These are phyloP conservation scores for Scedosporium boydii DNA, from an alignment of 2,329 filamentous ascomycete genomes.

Conservation along the genomic window DNA sequence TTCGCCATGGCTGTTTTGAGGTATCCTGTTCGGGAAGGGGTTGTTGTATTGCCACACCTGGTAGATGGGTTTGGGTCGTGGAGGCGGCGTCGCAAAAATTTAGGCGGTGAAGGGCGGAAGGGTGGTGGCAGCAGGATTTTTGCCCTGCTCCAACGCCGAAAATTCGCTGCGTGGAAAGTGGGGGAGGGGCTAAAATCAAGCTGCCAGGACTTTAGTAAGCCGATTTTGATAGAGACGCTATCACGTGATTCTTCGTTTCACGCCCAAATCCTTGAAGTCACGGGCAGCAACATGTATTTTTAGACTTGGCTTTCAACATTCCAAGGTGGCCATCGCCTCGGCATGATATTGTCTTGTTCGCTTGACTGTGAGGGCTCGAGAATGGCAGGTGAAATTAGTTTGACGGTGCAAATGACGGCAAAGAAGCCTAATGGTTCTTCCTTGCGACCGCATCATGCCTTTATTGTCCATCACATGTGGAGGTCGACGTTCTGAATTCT, in stretches of 20 bases:
- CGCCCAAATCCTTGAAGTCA: no score
- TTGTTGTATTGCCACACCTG: neutral
- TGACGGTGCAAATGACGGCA: no score
- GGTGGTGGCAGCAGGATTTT: neutral
- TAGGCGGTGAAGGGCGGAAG: neutral
- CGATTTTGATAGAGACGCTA: no score
- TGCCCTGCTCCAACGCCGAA: neutral
- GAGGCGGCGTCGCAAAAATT: neutral
- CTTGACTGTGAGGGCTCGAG: no score
- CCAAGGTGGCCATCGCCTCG: no score
- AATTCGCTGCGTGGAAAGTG: neutral
- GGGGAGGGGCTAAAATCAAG: neutral
- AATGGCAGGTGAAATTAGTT: no score
- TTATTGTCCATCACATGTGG: neutral
- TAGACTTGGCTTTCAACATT: no score
- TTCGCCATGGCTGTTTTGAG: constrained; percentile 4
- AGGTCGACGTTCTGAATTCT: neutral
- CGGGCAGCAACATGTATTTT: no score
- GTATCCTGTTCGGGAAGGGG: neutral
- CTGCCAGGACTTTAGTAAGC: no score
- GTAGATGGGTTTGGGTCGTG: neutral
- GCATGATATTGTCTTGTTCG: no score
- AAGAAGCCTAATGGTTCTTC: neutral
- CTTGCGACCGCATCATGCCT: neutral
- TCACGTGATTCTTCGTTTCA: no score